Conservation (phyloP, 2,329 filamentous ascomycete species). For the Hypomyces perniciosus region DNA sequence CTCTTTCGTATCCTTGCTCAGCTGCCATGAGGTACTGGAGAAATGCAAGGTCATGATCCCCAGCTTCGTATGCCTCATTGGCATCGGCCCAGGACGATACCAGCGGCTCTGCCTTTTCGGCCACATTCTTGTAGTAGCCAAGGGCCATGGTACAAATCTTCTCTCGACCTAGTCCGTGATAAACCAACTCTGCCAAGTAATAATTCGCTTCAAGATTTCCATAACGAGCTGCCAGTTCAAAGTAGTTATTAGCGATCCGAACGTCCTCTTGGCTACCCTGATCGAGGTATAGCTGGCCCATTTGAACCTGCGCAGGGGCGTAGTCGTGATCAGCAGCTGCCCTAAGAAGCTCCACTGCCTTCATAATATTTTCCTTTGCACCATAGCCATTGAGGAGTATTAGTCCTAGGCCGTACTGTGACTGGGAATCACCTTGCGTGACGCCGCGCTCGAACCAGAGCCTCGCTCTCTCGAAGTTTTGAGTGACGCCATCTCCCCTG, state of each 20-base stretch:
- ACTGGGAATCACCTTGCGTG: slow-evolving; percentile 69
- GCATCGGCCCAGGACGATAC: slow-evolving; percentile 78
- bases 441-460: slow-evolving; percentile 81
- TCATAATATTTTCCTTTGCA: slow-evolving; percentile 60
- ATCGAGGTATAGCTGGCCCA: slow-evolving; percentile 80
- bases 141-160: slow-evolving; percentile 71
- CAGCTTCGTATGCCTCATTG: slow-evolving; percentile 72
- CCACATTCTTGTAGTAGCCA: slow-evolving; percentile 75
- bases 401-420: slow-evolving; percentile 76
- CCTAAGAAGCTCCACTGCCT: slow-evolving; percentile 70
- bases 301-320: slow-evolving; percentile 71
- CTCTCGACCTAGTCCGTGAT: slow-evolving; percentile 74
- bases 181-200: slow-evolving; percentile 81
- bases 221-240: slow-evolving; percentile 77
- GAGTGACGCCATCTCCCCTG: slow-evolving; percentile 75
- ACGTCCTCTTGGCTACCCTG: slow-evolving; percentile 67
- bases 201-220: slow-evolving; percentile 86
- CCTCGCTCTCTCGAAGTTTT: slow-evolving; percentile 69
- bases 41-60: slow-evolving; percentile 73
- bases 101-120: slow-evolving; percentile 64
- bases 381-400: slow-evolving; percentile 79
- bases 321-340: slow-evolving; percentile 77
- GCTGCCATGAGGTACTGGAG: slow-evolving; percentile 80
- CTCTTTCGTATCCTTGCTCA: slow-evolving; percentile 85
- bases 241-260: slow-evolving; percentile 74